Percentiles rank a stretch among this genome's conserved stretches.
These are phyloP conservation scores for Candida saitoana DNA, from an alignment of 805 yeast species.

Conservation along the genomic window DNA sequence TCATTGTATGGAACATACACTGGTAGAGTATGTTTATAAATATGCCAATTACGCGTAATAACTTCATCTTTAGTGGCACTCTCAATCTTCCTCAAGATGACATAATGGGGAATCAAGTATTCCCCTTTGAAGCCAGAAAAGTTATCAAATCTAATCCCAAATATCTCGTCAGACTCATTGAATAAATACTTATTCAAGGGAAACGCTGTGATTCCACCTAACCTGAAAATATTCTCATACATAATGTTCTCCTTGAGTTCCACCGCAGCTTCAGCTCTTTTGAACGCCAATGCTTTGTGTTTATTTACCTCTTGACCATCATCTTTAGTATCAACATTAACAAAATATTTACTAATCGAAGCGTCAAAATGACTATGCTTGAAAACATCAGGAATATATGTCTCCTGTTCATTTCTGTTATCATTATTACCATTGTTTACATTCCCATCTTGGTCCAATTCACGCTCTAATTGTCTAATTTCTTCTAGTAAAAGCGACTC, in stretches of 20 bases:
- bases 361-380: slow-evolving; percentile 29
- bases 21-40: slow-evolving; percentile 36
- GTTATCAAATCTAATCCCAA: slow-evolving; percentile 52
- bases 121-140: slow-evolving; percentile 19
- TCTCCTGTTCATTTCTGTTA: slow-evolving; percentile 1
- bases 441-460: slow-evolving; percentile 1
- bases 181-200: slow-evolving; percentile 40
- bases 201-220: slow-evolving; percentile 50
- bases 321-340: background rate
- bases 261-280: slow-evolving; percentile 1
- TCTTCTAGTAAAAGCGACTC: slow-evolving; percentile 9
- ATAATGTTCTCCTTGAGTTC: slow-evolving; percentile 29
- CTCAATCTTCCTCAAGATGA: slow-evolving; percentile 29
- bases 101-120: slow-evolving; percentile 45
- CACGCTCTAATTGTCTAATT: slow-evolving; percentile 10
- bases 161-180: slow-evolving; percentile 22
- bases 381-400: slow-evolving; percentile 16
- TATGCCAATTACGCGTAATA: slow-evolving; percentile 19
- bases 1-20: slow-evolving; percentile 24
- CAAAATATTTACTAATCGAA: slow-evolving; percentile 21
- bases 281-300: background rate
- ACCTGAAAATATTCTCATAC: slow-evolving; percentile 44
- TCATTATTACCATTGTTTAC: background rate
- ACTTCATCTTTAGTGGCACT: slow-evolving; percentile 7
- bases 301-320: background rate